These are phyloP conservation scores for Venustampulla echinocandica DNA, from an alignment of 495 filamentous ascomycete species.

Conservation along the genomic window DNA sequence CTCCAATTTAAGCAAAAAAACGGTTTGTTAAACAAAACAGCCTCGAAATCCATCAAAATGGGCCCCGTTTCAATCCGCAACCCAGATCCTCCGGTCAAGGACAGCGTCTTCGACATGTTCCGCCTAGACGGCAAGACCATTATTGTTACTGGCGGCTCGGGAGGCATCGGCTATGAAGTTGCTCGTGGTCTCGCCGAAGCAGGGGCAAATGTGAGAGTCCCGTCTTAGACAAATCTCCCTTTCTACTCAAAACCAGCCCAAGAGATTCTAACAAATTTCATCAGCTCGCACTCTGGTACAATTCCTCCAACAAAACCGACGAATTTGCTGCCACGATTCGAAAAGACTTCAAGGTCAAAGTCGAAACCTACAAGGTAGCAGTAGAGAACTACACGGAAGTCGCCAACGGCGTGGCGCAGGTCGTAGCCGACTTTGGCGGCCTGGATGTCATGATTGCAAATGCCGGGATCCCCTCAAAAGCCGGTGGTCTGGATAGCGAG, in stretches of 20 bases:
- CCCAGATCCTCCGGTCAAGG: not conserved
- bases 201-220: slow-evolving; percentile 58
- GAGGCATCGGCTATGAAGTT: slow-evolving; percentile 64
- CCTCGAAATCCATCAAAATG: too few relatives aligned
- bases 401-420: slow-evolving; percentile 35
- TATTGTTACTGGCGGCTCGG: slow-evolving; percentile 59
- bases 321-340: not conserved
- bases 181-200: slow-evolving; percentile 62
- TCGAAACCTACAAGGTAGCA: slow-evolving; percentile 52
- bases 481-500: slow-evolving; percentile 49
- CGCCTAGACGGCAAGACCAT: slow-evolving; percentile 64
- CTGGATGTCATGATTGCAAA: slow-evolving; percentile 60
- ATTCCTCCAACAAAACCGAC: not conserved
- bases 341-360: slow-evolving; percentile 49
- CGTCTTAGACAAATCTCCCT: too few relatives aligned
- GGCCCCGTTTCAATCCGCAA: not conserved
- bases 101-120: slow-evolving; percentile 41
- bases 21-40: too few relatives aligned
- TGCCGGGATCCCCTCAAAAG: slow-evolving; percentile 52
- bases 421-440: slow-evolving; percentile 52
- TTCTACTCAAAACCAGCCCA: slow-evolving; percentile 45
- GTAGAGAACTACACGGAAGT: slow-evolving; percentile 43
- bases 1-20: too few relatives aligned
- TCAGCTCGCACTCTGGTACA: slow-evolving; percentile 21
- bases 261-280: slow-evolving; percentile 49